phyloP scores from a whole-genome alignment of 1,284 basidiomycete genomes.

The Ustilago loliicola region DNA sequence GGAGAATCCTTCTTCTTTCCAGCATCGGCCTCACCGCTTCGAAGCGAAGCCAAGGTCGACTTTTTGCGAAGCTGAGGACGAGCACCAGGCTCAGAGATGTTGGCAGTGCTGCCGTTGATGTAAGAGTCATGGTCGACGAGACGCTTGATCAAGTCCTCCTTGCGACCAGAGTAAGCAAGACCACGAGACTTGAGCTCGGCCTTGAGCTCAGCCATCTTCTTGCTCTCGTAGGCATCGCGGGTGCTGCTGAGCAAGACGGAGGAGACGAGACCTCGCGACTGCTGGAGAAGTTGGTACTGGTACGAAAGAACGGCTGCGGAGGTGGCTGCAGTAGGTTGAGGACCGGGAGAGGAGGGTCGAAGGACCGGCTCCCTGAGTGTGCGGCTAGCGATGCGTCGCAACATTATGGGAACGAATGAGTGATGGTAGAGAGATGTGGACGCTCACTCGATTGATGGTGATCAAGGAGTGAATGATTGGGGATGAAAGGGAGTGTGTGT shows the following conservation, averaged over 20 bases:
- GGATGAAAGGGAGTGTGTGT: conserved; percentile 11
- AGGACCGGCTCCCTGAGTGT: conserved; percentile 43
- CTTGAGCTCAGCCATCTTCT: conserved; percentile 60
- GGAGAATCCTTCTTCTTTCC: conserved; percentile 20
- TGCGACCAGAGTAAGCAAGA: conserved; percentile 59
- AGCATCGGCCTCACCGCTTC: conserved; percentile 15
- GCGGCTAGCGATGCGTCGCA: conserved; percentile 54
- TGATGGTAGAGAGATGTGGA: conserved; percentile 4
- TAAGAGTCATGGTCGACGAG: conserved; percentile 58
- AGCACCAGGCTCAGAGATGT: conserved; percentile 29
- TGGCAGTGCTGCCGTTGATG: conserved; percentile 55
- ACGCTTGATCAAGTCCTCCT: conserved; percentile 63
- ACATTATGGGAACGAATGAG: conserved; percentile 23
- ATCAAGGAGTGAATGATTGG: conserved; percentile 2
- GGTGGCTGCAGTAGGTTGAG: conserved; percentile 40
- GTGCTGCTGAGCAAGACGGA: conserved; percentile 63
- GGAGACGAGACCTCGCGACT: conserved; percentile 58
- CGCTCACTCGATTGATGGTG: conserved; percentile 9
- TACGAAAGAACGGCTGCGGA: conserved; percentile 50
- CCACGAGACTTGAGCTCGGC: conserved; percentile 61
- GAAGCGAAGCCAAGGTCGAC: conserved; percentile 59
- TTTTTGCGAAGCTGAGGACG: conserved; percentile 49
- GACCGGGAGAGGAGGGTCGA: conserved; percentile 40
- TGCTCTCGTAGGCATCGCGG: conserved; percentile 59
- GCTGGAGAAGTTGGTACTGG: conserved; percentile 52